Conservation (phyloP, 2,329 filamentous ascomycete genomes). For the Fusarium sp. region DNA sequence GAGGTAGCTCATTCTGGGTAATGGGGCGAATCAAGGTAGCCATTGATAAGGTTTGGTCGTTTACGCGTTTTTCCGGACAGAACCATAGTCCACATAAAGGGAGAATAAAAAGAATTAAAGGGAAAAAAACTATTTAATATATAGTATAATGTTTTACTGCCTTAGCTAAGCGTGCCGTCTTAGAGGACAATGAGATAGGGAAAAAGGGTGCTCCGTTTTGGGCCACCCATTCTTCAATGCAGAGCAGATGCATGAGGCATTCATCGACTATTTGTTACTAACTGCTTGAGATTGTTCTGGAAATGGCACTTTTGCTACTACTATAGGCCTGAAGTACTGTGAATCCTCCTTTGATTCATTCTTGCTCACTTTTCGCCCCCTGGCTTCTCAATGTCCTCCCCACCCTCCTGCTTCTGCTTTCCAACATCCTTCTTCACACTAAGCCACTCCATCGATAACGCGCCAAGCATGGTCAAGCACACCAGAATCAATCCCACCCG, state of each 20-base stretch:
- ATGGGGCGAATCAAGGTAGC: too few species aligned
- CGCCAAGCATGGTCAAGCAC: slow-evolving; percentile 62
- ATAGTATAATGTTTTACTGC: too few species aligned
- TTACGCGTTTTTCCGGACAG: too few species aligned
- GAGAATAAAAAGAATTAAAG: too few species aligned
- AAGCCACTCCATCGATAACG: slow-evolving; percentile 67
- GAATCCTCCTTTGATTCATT: background rate
- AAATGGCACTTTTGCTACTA: background rate
- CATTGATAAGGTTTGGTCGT: too few species aligned
- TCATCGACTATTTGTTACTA: background rate
- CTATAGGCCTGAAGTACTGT: background rate
- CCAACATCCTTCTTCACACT: slow-evolving; percentile 32
- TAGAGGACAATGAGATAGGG: too few species aligned
- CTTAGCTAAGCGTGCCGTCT: too few species aligned
- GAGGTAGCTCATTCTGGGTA: too few species aligned
- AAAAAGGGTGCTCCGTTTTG: too few species aligned
- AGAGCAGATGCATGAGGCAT: background rate
- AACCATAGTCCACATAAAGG: too few species aligned
- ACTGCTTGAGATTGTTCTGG: background rate
- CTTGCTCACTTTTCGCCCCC: background rate
- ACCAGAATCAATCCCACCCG: slow-evolving; percentile 65
- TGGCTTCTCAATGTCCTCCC: background rate
- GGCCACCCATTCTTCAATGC: background rate
- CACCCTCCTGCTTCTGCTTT: background rate
- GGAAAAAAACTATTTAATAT: too few species aligned